Evolutionary conservation across 2,329 filamentous ascomycete genomes (phyloP), one percentile per base, ranked within the genome.

Genomic region (Thielaviopsis euricoi): DNA sequence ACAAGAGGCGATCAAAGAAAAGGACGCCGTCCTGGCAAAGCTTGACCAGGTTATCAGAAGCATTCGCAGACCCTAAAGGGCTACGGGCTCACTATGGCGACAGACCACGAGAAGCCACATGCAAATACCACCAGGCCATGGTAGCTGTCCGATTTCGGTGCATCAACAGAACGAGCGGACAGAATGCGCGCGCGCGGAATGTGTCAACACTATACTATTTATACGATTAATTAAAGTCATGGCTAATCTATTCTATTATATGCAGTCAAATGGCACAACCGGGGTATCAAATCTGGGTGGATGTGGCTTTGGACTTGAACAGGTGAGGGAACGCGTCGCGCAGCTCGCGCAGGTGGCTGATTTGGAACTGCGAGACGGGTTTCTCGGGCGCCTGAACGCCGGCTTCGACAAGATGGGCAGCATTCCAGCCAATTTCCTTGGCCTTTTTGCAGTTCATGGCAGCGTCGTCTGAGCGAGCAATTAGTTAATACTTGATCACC

Each of bases 381-480:
- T 74, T 76, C 22, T 71, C 69, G 1, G 89, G 90, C 10, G 77
- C 68, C 17, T 78, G 72, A 37, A 89, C 75, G 6, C 78, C 80
- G 40, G 87, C 82, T 67, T 97, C 93, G 6, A 97, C 82, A 22
- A 96, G 77, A 70, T 97, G 93, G 6, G 80, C 86, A 0, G 85
- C 82, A 13, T 81, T 87, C 93, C 93, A 98, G 21, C 93, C 93
- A 62, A 90, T 77, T 37, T 81, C 80, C 62, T 86, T 77, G 0
- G 89, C 88, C 61, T 83, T 83, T 62, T 76, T 79, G 68, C 87
- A 94, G 67, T 98, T 98, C 62, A 83, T 70, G 59, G 81, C 82
- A 0, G 89, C 95, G 68, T 98, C 93, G 67, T 98, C 93, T 89
- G 52, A 13, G n/a, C n/a, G n/a, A n/a, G n/a, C n/a, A n/a, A 40